Evolutionary conservation across 2,329 filamentous ascomycete species (phyloP), one percentile per base, ranked within the genome.

Genomic region (Raffaelea albimanens): DNA sequence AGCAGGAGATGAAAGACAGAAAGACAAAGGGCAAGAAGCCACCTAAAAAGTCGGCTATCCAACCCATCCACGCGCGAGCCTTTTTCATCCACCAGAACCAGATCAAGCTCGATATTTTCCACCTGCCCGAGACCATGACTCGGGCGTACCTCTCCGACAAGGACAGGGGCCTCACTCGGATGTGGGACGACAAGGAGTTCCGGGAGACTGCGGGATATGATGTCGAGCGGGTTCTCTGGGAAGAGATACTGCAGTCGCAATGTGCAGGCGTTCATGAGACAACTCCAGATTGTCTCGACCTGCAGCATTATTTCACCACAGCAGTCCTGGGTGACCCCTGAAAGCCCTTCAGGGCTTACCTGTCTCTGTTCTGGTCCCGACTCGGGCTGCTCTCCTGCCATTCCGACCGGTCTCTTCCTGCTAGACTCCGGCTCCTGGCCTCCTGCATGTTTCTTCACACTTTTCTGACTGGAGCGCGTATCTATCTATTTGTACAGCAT

Each of bases 41-140:
- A 19, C 4, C 19, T 20, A 5, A 20, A 4, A 18, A 3, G 43
- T 5, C 20, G 20, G 18, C 19, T 3, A 36, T 8, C 5, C 8
- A 38, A 5, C 20, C 18, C 4, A 25, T 48, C 4, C 38, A 34
- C 31, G 55, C 57, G 11, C 54, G 55, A n/a, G 52, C 53, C 23
- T 52, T 66, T 46, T 66, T 67, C 53, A 54, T 65, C 39, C 64
- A 66, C 54, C 59, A 61, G 55, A 65, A 64, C 54, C 58, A 60
- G n/a, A 56, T 61, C 53, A 65, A 66, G 53, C 57, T 65, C 46
- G 61, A 67, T 52, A 54, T 65, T 25, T 51, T 52, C 14, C 54
- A 52, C 14, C 47, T 65, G 7, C 50, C 52, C n/a, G 44, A 50
- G 23, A 22, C 46, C n/a, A 46, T 56, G 46, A 49, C 48, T 18